Percentiles rank a stretch among this genome's conserved stretches.
phyloP scores from a whole-genome alignment of 1,284 basidiomycete species.

The Albatrellus sp. region DNA sequence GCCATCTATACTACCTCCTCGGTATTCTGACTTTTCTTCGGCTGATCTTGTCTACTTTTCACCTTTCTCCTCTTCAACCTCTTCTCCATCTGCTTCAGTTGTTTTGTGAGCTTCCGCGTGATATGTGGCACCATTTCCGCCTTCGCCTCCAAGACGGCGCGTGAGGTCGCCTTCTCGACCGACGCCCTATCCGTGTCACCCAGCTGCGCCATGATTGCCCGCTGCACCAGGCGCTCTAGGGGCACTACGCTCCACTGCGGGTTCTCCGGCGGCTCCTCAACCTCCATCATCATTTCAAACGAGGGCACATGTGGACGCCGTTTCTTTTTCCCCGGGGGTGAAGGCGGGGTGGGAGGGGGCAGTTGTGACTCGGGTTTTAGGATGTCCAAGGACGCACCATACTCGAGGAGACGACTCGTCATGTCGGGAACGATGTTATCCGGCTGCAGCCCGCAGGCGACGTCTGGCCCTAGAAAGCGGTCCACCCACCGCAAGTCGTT shows the following conservation, averaged over 20 bases:
- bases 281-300: slow-evolving; percentile 6
- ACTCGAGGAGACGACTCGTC: background rate
- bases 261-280: slow-evolving; percentile 1
- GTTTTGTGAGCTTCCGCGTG: background rate
- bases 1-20: background rate
- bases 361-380: background rate
- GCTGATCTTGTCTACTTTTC: background rate
- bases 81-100: background rate
- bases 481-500: slow-evolving; percentile 14
- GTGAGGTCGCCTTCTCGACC: slow-evolving; percentile 5
- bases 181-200: background rate
- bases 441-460: background rate
- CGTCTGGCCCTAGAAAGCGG: slow-evolving; percentile 17
- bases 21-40: background rate
- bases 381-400: background rate
- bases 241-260: slow-evolving; percentile 11
- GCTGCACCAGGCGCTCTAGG: slow-evolving; percentile 17
- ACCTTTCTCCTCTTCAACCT: background rate
- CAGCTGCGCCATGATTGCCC: slow-evolving; percentile 13
- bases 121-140: slow-evolving; percentile 8
- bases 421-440: background rate
- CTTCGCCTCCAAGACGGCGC: slow-evolving; percentile 8
- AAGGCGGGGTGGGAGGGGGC: background rate
- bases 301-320: slow-evolving; percentile 12
- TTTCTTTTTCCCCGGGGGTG: background rate